phyloP scores from a whole-genome alignment of 2,329 filamentous ascomycete genomes.

The Cordyceps sp. region DNA sequence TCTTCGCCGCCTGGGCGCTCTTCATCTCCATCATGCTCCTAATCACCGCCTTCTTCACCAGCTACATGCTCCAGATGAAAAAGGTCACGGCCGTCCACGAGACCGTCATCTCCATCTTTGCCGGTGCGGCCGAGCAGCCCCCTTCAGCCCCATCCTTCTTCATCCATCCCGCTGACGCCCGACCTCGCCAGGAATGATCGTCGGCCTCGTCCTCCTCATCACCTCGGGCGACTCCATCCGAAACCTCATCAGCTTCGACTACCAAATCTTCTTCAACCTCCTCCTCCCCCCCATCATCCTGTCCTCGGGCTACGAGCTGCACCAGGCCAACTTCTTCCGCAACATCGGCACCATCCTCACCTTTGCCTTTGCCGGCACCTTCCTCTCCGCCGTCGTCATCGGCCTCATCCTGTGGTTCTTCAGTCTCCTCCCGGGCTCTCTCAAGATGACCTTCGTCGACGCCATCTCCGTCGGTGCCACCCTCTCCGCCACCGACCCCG shows the following conservation, averaged over 20 bases:
- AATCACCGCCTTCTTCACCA: conserved; percentile 88
- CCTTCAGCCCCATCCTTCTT: conserved; percentile 81
- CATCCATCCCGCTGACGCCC: background rate
- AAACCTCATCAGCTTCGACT: conserved; percentile 88
- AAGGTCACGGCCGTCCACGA: conserved; percentile 97
- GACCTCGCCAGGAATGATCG: conserved; percentile 61
- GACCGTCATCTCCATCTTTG: conserved; percentile 96
- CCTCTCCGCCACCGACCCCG: conserved; percentile 88
- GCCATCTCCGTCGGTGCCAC: conserved; percentile 94
- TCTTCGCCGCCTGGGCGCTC: conserved; percentile 89
- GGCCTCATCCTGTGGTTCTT: conserved; percentile 80
- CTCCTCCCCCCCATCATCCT: conserved; percentile 97
- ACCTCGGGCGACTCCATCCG: conserved; percentile 71
- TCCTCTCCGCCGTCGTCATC: conserved; percentile 91
- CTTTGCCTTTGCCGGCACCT: conserved; percentile 93
- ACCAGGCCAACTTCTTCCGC: conserved; percentile 97
- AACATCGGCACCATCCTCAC: conserved; percentile 96
- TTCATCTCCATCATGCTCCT: conserved; percentile 93
- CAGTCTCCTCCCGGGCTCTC: conserved; percentile 66
- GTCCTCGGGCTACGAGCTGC: conserved; percentile 89
- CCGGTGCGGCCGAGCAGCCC: conserved; percentile 33
- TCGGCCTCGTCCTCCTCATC: conserved; percentile 75
- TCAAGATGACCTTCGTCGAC: conserved; percentile 83
- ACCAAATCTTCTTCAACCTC: conserved; percentile 98
- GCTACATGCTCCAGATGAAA: conserved; percentile 90